Evolutionary conservation across 2,329 filamentous ascomycete genomes (phyloP).

Genomic region (Alternaria burnsii): DNA sequence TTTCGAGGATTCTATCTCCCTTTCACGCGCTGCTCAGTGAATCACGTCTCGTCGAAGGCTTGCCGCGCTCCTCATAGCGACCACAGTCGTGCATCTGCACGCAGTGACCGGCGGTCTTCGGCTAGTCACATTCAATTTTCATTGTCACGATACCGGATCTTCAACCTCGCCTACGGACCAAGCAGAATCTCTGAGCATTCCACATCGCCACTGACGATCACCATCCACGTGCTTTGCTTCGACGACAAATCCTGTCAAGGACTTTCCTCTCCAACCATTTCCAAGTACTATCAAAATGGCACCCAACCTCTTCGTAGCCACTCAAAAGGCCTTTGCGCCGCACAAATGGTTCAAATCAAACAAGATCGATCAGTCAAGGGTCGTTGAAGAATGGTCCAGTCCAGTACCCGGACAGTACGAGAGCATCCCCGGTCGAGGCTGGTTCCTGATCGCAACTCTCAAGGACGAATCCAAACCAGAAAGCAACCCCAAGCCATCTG

Average conservation of each 20-base stretch:
- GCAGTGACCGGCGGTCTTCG: conserved; percentile 34
- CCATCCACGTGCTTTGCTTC: conserved; percentile 3
- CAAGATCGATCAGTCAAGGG: conserved; percentile 51
- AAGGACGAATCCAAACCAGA: conserved; percentile 37
- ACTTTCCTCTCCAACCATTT: conserved; percentile 1
- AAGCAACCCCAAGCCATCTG: conserved; percentile 25
- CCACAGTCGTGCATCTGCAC: conserved; percentile 42
- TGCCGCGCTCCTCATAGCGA: conserved; percentile 28
- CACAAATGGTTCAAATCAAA: conserved; percentile 59
- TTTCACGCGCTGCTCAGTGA: conserved; percentile 21
- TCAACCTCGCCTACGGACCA: conserved; percentile 17
- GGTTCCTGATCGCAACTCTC: conserved; percentile 58
- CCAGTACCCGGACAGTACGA: conserved; percentile 60
- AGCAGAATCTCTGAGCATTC: conserved; percentile 5
- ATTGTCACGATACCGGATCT: conserved; percentile 16
- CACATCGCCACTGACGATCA: conserved; percentile 1
- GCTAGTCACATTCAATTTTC: conserved; percentile 26
- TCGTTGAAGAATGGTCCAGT: conserved; percentile 58
- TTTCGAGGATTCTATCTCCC: conserved; percentile 20
- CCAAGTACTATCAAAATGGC: conserved; percentile 51
- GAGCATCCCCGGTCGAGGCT: conserved; percentile 60
- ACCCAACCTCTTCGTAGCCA: conserved; percentile 60
- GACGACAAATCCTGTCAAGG: not conserved
- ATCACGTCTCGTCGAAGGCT: conserved; percentile 24
- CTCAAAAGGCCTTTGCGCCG: conserved; percentile 59